A percentile compares a stretch with the other conserved stretches of the same genome.
Evolutionary conservation across 371 early-diverging fungal species (phyloP).

Genomic region (Mucor circinelloides): DNA sequence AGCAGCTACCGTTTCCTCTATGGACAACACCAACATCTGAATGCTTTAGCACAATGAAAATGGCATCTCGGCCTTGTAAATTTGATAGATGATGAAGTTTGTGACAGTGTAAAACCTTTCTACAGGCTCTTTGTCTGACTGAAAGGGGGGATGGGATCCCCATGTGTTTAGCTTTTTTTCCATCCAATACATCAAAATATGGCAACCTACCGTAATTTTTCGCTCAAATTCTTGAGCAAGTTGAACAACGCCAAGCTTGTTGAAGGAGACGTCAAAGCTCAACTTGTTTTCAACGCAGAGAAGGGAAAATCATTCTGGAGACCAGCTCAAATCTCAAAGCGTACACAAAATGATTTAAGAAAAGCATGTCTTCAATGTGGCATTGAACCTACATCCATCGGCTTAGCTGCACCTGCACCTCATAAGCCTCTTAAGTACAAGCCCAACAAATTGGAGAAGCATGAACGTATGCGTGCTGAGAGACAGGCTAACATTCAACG

Average conservation of each 20-base stretch:
- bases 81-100: neutral
- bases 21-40: too few relatives aligned
- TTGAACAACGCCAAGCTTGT: conserved; percentile 26
- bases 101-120: neutral
- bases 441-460: conserved; percentile 69
- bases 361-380: conserved; percentile 60
- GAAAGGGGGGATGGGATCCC: neutral
- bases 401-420: conserved; percentile 39
- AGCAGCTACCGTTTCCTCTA: too few relatives aligned
- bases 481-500: conserved; percentile 49
- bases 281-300: conserved; percentile 48
- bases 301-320: conserved; percentile 61
- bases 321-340: conserved; percentile 53
- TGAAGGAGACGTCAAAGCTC: conserved; percentile 52
- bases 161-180: conserved; percentile 2
- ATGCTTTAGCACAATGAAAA: too few relatives aligned
- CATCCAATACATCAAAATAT: conserved; percentile 10
- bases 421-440: conserved; percentile 50
- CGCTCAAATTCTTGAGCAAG: conserved; percentile 34
- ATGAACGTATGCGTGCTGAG: conserved; percentile 61
- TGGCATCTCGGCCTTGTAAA: neutral
- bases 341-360: conserved; percentile 63
- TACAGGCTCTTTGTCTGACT: neutral
- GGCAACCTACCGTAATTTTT: conserved; percentile 40
- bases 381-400: conserved; percentile 56